Evolutionary conservation across 1,284 basidiomycete species (phyloP).

Genomic region (Ganoderma lucidum): DNA sequence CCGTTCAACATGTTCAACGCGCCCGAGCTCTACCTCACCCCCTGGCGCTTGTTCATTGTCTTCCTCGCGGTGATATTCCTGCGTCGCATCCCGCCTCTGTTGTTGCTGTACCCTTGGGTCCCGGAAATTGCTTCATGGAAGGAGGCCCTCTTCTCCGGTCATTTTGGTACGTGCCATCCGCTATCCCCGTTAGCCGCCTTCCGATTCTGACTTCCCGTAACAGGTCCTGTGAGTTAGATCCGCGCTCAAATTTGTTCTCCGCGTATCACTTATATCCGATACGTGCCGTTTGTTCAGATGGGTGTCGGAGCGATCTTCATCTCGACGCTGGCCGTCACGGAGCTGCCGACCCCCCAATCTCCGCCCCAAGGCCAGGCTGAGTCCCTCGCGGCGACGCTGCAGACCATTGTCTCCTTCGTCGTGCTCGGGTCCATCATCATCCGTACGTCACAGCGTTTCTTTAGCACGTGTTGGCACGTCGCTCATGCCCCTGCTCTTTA

Average conservation of each 20-base stretch:
- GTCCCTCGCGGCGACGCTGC: constrained; percentile 72
- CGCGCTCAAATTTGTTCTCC: neutral
- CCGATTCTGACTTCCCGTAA: neutral
- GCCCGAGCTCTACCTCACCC: constrained; percentile 68
- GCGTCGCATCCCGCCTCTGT: constrained; percentile 81
- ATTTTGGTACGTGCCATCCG: constrained; percentile 72
- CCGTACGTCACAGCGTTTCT: constrained; percentile 57
- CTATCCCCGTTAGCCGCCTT: neutral
- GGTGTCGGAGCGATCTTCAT: constrained; percentile 89
- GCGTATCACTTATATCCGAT: neutral
- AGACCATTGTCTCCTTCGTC: constrained; percentile 86
- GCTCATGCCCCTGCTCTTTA: neutral
- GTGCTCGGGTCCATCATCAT: constrained; percentile 86
- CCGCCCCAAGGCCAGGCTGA: constrained; percentile 76
- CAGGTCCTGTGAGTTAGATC: constrained; percentile 61
- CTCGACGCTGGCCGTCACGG: constrained; percentile 76
- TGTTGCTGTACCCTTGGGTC: constrained; percentile 81
- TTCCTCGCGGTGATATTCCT: constrained; percentile 73
- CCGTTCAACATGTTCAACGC: constrained; percentile 78
- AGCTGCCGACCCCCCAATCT: constrained; percentile 66
- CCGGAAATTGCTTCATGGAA: constrained; percentile 86
- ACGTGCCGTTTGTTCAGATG: constrained; percentile 54
- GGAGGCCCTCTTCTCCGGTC: constrained; percentile 87
- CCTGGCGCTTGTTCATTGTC: constrained; percentile 78
- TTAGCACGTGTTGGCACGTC: no score